These are phyloP conservation scores for Cryptococcus neoformans DNA, from an alignment of 1,284 basidiomycete genomes.

Conservation along the genomic window DNA sequence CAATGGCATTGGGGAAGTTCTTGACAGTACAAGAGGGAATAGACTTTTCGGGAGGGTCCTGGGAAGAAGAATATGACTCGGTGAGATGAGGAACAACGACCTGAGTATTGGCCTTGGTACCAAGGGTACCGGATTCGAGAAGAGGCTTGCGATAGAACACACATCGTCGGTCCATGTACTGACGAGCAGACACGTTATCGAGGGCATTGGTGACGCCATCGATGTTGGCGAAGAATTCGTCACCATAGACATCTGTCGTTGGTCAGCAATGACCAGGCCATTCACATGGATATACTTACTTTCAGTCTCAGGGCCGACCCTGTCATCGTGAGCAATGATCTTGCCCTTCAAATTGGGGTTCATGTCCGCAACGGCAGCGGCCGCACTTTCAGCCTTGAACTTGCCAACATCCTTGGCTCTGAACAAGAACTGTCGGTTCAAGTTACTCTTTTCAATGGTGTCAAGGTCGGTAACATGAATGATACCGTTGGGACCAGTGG, in stretches of 20 bases:
- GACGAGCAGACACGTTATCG: slow-evolving; percentile 93
- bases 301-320: slow-evolving; percentile 91
- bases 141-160: slow-evolving; percentile 97
- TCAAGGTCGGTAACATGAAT: slow-evolving; percentile 98
- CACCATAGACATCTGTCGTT: slow-evolving; percentile 74
- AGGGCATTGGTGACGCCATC: slow-evolving; percentile 99
- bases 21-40: slow-evolving; percentile 98
- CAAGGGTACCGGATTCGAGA: slow-evolving; percentile 95
- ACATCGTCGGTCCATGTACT: slow-evolving; percentile 99
- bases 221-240: slow-evolving; percentile 81
- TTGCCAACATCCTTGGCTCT: slow-evolving; percentile 93
- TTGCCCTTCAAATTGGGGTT: slow-evolving; percentile 89
- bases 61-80: slow-evolving; percentile 96
- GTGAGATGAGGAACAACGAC: slow-evolving; percentile 94
- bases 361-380: slow-evolving; percentile 90
- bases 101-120: slow-evolving; percentile 98
- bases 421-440: slow-evolving; percentile 99
- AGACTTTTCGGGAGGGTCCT: slow-evolving; percentile 99
- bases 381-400: slow-evolving; percentile 97
- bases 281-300: slow-evolving; percentile 56
- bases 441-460: slow-evolving; percentile 98
- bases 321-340: slow-evolving; percentile 86
- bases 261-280: background rate
- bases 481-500: slow-evolving; percentile 70
- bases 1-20: slow-evolving; percentile 98